These are phyloP conservation scores for Phytophthora cajani DNA, from an alignment of 352 stramenopile species.

Conservation along the genomic window DNA sequence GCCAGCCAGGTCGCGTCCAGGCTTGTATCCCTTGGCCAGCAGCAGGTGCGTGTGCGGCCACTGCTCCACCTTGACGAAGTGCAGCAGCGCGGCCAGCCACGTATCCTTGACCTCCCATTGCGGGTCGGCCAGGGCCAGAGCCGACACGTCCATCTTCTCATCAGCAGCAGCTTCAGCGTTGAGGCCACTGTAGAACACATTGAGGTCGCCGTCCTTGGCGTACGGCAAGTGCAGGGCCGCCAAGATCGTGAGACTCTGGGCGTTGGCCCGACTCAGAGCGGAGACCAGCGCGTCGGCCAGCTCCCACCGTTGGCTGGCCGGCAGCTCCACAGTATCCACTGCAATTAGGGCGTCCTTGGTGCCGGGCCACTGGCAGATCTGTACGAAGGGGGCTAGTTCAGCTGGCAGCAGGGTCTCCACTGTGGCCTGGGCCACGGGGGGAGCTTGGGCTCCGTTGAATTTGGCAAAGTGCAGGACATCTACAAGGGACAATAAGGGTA, in stretches of 20 bases:
- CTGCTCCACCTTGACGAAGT: conserved; percentile 62
- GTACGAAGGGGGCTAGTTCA: conserved; percentile 22
- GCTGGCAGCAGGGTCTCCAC: conserved; percentile 18
- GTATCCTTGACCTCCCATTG: conserved; percentile 63
- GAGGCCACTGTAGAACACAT: conserved; percentile 52
- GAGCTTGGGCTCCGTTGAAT: conserved; percentile 14
- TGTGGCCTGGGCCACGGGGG: conserved; percentile 5
- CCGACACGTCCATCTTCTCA: conserved; percentile 5
- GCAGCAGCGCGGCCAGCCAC: conserved; percentile 59
- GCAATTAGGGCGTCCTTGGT: conserved; percentile 40
- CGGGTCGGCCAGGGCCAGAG: conserved; percentile 33
- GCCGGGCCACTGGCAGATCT: conserved; percentile 22
- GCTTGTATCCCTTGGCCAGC: conserved; percentile 70
- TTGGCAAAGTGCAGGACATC: conserved; percentile 49
- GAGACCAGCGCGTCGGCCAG: conserved; percentile 55
- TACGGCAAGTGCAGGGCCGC: conserved; percentile 67
- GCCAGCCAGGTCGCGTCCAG: conserved; percentile 51
- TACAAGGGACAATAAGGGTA: conserved; percentile 15
- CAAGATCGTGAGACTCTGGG: conserved; percentile 53
- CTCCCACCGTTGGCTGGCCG: conserved; percentile 41
- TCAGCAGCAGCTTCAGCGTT: conserved; percentile 12
- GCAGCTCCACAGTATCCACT: conserved; percentile 41
- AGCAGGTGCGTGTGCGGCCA: conserved; percentile 56
- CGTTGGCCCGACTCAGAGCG: conserved; percentile 38
- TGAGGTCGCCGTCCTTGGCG: conserved; percentile 48